phyloP scores from a whole-genome alignment of 2,329 filamentous ascomycete genomes.

The Pseudogymnoascus sp. region DNA sequence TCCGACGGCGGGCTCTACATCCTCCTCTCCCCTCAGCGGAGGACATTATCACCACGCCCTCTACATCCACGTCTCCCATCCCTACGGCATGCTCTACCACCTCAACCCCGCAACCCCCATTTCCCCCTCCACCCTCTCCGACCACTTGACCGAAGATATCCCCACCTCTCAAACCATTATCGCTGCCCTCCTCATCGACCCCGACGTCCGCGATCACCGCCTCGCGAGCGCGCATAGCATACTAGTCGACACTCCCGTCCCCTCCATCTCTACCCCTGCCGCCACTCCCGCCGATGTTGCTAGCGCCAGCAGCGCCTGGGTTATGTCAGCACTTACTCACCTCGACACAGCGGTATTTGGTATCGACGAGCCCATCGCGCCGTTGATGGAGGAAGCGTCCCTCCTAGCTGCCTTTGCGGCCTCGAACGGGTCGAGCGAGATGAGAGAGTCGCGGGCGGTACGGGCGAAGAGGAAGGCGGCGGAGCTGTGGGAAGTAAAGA shows the following conservation, averaged over 20 bases:
- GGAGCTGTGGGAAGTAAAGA: neutral
- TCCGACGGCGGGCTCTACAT: neutral
- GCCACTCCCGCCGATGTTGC: neutral
- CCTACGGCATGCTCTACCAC: slow-evolving; percentile 5
- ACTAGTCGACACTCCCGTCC: neutral
- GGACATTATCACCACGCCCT: neutral
- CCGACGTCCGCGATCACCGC: neutral
- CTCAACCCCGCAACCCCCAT: neutral
- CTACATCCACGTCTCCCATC: slow-evolving; percentile 5
- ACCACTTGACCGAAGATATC: neutral
- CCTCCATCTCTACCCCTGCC: neutral
- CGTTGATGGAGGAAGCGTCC: neutral
- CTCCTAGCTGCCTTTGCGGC: neutral
- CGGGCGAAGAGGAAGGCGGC: neutral
- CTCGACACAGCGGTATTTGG: neutral
- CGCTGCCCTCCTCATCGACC: neutral
- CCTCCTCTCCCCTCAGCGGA: neutral
- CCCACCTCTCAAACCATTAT: neutral
- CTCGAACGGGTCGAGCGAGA: neutral
- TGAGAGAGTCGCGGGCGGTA: neutral
- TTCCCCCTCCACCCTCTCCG: neutral
- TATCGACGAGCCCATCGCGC: neutral
- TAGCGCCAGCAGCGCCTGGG: neutral
- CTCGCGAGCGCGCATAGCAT: neutral
- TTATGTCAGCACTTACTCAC: neutral